Evolutionary conservation across 352 stramenopile species (phyloP).

Genomic region (Pythium phragmiticola): DNA sequence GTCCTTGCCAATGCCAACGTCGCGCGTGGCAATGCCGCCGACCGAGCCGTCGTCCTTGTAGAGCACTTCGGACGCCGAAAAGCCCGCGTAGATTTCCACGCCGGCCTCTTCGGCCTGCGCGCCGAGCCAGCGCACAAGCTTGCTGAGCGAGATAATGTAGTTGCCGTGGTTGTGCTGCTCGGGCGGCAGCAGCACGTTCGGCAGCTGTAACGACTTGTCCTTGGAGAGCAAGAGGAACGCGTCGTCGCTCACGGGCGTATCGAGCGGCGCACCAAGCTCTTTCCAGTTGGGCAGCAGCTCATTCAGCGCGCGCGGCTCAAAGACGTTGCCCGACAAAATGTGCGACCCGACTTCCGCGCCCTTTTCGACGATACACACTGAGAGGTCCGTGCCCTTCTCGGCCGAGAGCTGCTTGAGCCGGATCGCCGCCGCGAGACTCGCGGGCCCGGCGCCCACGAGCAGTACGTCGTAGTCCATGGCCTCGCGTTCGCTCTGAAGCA

Average conservation of each 20-base stretch:
- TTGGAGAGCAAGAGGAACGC: slow-evolving; percentile 93
- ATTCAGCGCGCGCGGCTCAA: slow-evolving; percentile 96
- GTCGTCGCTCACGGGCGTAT: slow-evolving; percentile 94
- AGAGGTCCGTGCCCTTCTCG: slow-evolving; percentile 93
- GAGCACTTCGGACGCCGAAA: slow-evolving; percentile 93
- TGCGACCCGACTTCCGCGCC: slow-evolving; percentile 96
- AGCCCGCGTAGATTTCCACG: slow-evolving; percentile 99
- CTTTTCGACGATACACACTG: slow-evolving; percentile 95
- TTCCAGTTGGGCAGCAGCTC: slow-evolving; percentile 97
- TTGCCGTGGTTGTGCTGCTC: slow-evolving; percentile 99
- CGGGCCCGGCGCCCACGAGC: slow-evolving; percentile 89
- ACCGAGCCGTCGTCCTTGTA: slow-evolving; percentile 85
- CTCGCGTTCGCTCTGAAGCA: slow-evolving; percentile 82
- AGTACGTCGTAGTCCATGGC: slow-evolving; percentile 99
- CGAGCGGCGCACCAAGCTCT: slow-evolving; percentile 83
- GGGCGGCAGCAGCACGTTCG: slow-evolving; percentile 91
- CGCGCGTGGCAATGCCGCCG: slow-evolving; percentile 96
- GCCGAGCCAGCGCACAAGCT: slow-evolving; percentile 97
- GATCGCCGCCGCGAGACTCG: slow-evolving; percentile 96
- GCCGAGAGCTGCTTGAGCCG: slow-evolving; percentile 96
- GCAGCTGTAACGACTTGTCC: slow-evolving; percentile 82
- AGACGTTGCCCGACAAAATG: slow-evolving; percentile 99
- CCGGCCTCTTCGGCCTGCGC: slow-evolving; percentile 96
- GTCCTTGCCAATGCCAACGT: slow-evolving; percentile 98
- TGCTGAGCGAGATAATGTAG: slow-evolving; percentile 97